Evolutionary conservation across 2,329 filamentous ascomycete genomes (phyloP).

Genomic region (Xylariaceae sp.): DNA sequence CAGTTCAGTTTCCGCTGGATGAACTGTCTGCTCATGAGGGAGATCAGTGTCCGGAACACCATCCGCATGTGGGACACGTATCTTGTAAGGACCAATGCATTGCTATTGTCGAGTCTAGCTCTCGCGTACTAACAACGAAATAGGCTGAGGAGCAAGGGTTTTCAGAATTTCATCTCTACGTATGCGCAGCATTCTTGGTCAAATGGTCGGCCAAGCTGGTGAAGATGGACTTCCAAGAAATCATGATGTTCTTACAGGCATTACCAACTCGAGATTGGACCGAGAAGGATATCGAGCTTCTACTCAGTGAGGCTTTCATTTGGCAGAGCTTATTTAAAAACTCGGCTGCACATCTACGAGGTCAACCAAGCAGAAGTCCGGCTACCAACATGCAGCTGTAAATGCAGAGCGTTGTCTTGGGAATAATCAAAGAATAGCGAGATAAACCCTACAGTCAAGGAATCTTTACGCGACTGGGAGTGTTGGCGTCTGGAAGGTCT

Average conservation of each 20-base stretch:
- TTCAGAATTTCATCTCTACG: conserved; percentile 96
- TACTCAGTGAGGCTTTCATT: conserved; percentile 95
- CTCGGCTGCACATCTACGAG: conserved; percentile 80
- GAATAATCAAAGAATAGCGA: too few species aligned
- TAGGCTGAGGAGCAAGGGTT: conserved; percentile 98
- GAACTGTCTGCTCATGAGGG: conserved; percentile 97
- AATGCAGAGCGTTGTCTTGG: background rate
- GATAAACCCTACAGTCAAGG: too few species aligned
- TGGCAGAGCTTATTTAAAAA: conserved; percentile 98
- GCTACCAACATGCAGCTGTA: conserved; percentile 39
- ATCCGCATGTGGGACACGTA: conserved; percentile 99
- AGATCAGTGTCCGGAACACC: conserved; percentile 93
- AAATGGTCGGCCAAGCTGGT: conserved; percentile 96
- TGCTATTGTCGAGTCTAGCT: conserved; percentile 2
- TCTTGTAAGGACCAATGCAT: conserved; percentile 58
- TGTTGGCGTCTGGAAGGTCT: too few species aligned
- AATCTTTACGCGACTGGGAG: too few species aligned
- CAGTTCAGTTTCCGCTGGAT: conserved; percentile 99
- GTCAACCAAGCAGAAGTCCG: conserved; percentile 40
- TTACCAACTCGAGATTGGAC: conserved; percentile 92
- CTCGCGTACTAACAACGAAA: conserved; percentile 3
- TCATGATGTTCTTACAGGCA: conserved; percentile 99
- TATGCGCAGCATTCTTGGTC: conserved; percentile 94
- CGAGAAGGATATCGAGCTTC: conserved; percentile 93
- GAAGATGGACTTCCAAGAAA: conserved; percentile 97